Conservation (phyloP, 768 basidiomycete genomes). For the Pulveroboletus sp. region DNA sequence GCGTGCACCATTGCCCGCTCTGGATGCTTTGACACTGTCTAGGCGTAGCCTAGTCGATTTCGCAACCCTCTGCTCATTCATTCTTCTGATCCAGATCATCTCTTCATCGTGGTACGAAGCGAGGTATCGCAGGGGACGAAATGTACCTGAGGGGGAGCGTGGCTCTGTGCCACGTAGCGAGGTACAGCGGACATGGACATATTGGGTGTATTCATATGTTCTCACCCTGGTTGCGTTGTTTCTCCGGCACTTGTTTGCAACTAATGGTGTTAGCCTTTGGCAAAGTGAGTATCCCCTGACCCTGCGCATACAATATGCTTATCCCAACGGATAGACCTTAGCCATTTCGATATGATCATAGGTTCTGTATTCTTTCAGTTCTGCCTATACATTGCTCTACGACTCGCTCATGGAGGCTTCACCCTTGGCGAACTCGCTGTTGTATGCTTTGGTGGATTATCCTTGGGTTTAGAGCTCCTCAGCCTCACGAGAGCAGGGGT, state of each 20-base stretch:
- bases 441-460: slow-evolving; percentile 85
- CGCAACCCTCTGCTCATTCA: slow-evolving; percentile 73
- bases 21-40: slow-evolving; percentile 57
- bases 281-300: slow-evolving; percentile 48
- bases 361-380: slow-evolving; percentile 86
- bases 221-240: slow-evolving; percentile 48
- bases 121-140: slow-evolving; percentile 38
- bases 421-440: slow-evolving; percentile 92
- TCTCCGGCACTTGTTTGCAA: slow-evolving; percentile 45
- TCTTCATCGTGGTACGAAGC: slow-evolving; percentile 75
- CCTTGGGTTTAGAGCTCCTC: slow-evolving; percentile 79
- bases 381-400: slow-evolving; percentile 81
- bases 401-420: slow-evolving; percentile 91
- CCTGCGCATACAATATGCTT: background rate
- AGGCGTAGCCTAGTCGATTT: slow-evolving; percentile 76
- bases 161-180: slow-evolving; percentile 76
- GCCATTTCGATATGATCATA: slow-evolving; percentile 66
- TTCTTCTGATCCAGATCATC: slow-evolving; percentile 74
- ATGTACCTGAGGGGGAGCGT: slow-evolving; percentile 62
- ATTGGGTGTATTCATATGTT: slow-evolving; percentile 57
- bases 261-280: slow-evolving; percentile 55
- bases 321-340: slow-evolving; percentile 54
- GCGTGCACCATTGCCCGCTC: slow-evolving; percentile 39
- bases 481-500: slow-evolving; percentile 83
- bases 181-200: slow-evolving; percentile 56